Base-by-base conservation (phyloP, 2,329 filamentous ascomycete genomes). In the Alternaria novae-zelandiae region DNA sequence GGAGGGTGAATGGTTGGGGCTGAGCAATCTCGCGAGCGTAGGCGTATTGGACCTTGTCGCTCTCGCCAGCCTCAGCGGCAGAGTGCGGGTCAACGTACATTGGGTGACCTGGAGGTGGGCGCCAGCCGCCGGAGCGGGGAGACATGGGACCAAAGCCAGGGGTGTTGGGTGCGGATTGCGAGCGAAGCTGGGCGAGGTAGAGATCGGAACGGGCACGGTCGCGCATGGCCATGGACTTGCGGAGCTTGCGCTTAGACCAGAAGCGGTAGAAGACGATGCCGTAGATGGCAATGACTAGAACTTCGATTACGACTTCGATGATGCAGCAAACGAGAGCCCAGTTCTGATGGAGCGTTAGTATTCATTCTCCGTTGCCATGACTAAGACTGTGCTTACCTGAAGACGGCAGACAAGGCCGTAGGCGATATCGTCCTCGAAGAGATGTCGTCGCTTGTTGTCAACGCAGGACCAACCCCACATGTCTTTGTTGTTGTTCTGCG, bases 391-490 rank as follows among this genome's bases (percentile, higher is more conserved):
- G 28, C 86, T 81, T 83, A 91, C 90, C 85, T 92, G 90, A 74
- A 99, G 88, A 74, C 95, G 91, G 84, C 96, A 99, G 70, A 98
- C 87, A 54, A 99, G 90, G 25, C 89, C 89, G 82, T 98, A 99
- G 82, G 96, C 86, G 72, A 99, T 88, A 74, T 96, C 90, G 60
- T 94, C 85, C 65, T 88, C 78, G 79, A 95, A 98, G 57, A 97
- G 83, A 54, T 93, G 82, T 59, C 90, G 84, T 65, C 95, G 90
- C 69, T 90, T 89, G 80, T 97, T 98, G 74, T 97, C 87, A 61
- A 94, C 91, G 80, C 96, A 99, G n/a, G 93, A 89, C 96, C 96
- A 99, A 63, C 95, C 94, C 96, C 96, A 99, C 81, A 99, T 88
- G 80, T 99, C 96, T 81, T 97, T 89, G 75, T 91, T 92, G 68